A percentile compares a stretch with the other conserved stretches of the same genome.
These are phyloP conservation scores for Salix exigua DNA, from an alignment of 345 rosid genomes.

Conservation along the genomic window DNA sequence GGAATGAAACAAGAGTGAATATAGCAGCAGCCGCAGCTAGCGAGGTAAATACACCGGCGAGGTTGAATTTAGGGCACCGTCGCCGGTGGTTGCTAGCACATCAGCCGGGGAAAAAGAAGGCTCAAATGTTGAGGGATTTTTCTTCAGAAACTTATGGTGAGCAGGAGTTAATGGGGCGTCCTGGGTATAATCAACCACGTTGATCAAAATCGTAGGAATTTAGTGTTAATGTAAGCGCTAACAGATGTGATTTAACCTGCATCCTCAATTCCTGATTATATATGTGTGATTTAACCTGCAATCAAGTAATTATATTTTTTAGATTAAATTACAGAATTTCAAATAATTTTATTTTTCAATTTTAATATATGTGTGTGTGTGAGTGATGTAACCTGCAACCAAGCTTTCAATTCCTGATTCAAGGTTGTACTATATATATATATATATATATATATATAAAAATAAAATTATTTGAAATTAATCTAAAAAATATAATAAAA, in stretches of 20 bases:
- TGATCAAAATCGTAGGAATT: neutral
- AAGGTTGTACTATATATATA: no score
- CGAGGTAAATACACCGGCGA: conserved; percentile 4
- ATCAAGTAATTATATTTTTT: no score
- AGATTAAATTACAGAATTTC: no score
- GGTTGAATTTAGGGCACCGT: conserved; percentile 7
- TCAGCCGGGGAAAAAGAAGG: conserved; percentile 34
- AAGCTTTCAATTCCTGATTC: no score
- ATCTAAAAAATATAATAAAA: no score
- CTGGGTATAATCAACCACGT: neutral
- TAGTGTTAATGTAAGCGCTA: neutral
- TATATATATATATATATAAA: no score
- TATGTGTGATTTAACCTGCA: no score
- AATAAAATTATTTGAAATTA: no score
- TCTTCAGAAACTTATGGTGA: conserved; percentile 29
- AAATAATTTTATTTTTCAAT: no score
- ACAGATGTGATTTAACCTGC: neutral
- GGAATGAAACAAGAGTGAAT: neutral
- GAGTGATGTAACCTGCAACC: neutral
- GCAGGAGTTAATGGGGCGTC: conserved; percentile 36
- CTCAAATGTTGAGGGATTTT: conserved; percentile 27
- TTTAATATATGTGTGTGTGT: no score
- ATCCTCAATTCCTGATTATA: no score
- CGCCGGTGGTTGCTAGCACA: conserved; percentile 22
- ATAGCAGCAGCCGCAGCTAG: neutral